Evolutionary conservation across 257 asterid genomes (phyloP).

Genomic region (Galeopsis tetrahit): DNA sequence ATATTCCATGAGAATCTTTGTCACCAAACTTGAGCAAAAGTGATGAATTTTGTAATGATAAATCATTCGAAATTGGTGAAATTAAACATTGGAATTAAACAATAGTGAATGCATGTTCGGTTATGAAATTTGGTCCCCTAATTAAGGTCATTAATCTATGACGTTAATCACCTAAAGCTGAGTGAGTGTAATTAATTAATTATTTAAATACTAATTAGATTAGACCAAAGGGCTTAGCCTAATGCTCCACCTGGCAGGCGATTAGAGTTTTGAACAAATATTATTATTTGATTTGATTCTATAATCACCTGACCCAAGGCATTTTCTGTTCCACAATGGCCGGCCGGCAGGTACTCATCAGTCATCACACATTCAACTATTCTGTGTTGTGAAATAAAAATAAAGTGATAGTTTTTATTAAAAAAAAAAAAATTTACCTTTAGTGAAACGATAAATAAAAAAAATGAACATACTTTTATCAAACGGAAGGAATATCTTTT

Average conservation of each 20-base stretch:
- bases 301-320: slow-evolving; percentile 12
- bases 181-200: slow-evolving; percentile 17
- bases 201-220: slow-evolving; percentile 17
- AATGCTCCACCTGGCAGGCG: slow-evolving; percentile 41
- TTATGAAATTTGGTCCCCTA: slow-evolving; percentile 12
- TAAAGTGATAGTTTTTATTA: no score
- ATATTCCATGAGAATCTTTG: slow-evolving; percentile 32
- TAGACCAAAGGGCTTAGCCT: slow-evolving; percentile 25
- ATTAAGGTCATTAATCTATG: slow-evolving; percentile 21
- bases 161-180: slow-evolving; percentile 15
- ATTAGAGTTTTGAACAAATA: slow-evolving; percentile 18
- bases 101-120: slow-evolving; percentile 25
- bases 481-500: no score
- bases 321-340: slow-evolving; percentile 23
- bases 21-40: slow-evolving; percentile 29
- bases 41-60: background rate
- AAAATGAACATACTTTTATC: no score
- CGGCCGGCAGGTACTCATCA: slow-evolving; percentile 35
- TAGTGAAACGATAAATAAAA: no score
- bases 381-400: no score
- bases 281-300: slow-evolving; percentile 1
- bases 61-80: slow-evolving; percentile 3
- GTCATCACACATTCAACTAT: background rate
- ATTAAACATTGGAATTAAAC: slow-evolving; percentile 11
- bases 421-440: no score